These are phyloP conservation scores for Metarhizium brunneum DNA, from an alignment of 2,329 filamentous ascomycete species.

Conservation along the genomic window DNA sequence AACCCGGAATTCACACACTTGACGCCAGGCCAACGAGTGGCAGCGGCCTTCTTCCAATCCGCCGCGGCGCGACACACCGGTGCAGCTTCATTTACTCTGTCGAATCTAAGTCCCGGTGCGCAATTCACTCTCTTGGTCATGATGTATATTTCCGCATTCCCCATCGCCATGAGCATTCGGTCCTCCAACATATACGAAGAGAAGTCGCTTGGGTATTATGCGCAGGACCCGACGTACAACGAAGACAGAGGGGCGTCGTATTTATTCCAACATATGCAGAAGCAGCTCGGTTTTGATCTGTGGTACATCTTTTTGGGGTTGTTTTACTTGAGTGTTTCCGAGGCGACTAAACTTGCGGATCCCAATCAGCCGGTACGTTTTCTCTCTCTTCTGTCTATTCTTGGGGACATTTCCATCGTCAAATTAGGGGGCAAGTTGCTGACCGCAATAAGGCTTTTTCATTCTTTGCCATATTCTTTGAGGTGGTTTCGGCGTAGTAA, in stretches of 20 bases:
- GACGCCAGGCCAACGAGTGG: constrained; percentile 34
- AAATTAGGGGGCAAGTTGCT: neutral
- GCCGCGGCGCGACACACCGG: constrained; percentile 36
- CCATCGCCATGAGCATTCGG: constrained; percentile 52
- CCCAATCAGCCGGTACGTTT: neutral
- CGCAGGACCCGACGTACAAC: constrained; percentile 19
- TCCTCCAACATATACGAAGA: constrained; percentile 55
- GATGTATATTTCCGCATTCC: constrained; percentile 58
- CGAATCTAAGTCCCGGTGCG: constrained; percentile 40
- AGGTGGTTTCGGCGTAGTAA: neutral
- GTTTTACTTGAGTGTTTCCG: neutral
- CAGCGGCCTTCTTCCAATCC: constrained; percentile 52
- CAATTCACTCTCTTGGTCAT: constrained; percentile 52
- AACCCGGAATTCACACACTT: constrained; percentile 39
- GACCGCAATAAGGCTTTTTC: neutral
- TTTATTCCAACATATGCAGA: constrained; percentile 23
- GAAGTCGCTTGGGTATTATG: constrained; percentile 49
- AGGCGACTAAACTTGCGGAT: neutral
- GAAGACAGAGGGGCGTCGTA: constrained; percentile 20
- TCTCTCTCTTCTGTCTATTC: too few species aligned
- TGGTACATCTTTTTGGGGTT: constrained; percentile 30
- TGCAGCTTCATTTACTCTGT: constrained; percentile 40
- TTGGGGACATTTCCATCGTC: too few species aligned
- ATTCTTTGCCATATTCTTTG: neutral
- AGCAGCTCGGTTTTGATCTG: constrained; percentile 31